Conservation (phyloP, 163 green algal genomes). For the Volvox carteri region DNA sequence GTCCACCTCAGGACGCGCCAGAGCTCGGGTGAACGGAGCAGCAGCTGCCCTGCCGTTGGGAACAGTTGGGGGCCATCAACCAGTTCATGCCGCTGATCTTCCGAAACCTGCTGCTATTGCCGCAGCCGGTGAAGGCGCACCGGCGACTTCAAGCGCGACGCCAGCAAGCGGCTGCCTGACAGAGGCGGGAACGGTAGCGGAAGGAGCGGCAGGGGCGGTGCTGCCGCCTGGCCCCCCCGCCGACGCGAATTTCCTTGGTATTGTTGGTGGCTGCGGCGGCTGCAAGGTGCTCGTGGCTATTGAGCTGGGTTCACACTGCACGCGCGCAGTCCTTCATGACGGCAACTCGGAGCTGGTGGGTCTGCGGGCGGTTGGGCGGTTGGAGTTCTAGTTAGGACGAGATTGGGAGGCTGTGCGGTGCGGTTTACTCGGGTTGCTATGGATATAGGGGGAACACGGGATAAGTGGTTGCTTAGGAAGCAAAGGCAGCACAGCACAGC, state of each 20-base stretch:
- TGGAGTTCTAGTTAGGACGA: background rate
- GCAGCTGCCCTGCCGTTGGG: background rate
- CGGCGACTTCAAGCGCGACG: background rate
- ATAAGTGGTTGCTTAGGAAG: no score
- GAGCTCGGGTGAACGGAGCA: no score
- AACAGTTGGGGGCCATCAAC: no score
- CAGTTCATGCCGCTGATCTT: no score
- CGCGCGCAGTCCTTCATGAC: conserved; percentile 44
- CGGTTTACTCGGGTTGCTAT: no score
- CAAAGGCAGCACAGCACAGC: no score
- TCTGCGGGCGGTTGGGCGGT: background rate
- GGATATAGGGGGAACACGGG: no score
- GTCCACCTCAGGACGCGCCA: no score
- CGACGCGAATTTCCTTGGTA: background rate
- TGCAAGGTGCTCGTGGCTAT: conserved; percentile 1
- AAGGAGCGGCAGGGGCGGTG: background rate
- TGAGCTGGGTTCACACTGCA: conserved; percentile 52
- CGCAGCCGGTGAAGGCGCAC: background rate
- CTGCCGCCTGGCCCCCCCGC: background rate
- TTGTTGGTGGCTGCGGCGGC: background rate
- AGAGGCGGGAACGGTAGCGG: background rate
- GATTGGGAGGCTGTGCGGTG: no score
- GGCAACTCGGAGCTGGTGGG: conserved; percentile 32
- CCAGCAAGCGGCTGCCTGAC: background rate
- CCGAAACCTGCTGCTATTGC: no score